Evolutionary conservation across 495 filamentous ascomycete genomes (phyloP).

Genomic region (Penicillium egyptiacum): DNA sequence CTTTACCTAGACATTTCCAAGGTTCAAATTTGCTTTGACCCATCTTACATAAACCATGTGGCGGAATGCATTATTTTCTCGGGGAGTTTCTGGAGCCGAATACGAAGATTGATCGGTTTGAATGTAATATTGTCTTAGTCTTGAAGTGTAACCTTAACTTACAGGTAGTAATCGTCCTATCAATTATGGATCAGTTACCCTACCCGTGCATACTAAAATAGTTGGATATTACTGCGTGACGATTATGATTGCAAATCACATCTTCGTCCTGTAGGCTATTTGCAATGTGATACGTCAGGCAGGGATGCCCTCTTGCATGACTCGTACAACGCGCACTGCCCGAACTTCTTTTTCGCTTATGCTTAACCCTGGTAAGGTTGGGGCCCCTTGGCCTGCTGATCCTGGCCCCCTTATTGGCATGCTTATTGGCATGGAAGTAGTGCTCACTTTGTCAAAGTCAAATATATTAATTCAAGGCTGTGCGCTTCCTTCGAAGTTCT

Average conservation of each 20-base stretch:
- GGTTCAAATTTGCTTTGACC: conserved; percentile 1
- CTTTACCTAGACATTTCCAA: conserved; percentile 1
- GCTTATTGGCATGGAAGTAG: conserved; percentile 23
- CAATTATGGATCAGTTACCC: not conserved
- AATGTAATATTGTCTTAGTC: not conserved
- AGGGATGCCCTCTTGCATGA: conserved; percentile 27
- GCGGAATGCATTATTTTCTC: conserved; percentile 22
- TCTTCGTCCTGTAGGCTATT: conserved; percentile 4
- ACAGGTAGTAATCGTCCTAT: not conserved
- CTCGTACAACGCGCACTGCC: conserved; percentile 29
- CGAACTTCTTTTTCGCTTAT: conserved; percentile 39
- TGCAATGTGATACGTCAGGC: conserved; percentile 29
- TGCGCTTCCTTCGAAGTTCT: conserved; percentile 8
- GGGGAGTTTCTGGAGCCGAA: conserved; percentile 26
- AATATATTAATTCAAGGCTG: conserved; percentile 25
- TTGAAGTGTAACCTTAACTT: not conserved
- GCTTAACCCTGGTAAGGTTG: conserved; percentile 52
- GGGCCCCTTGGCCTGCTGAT: conserved; percentile 32
- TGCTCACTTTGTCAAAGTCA: conserved; percentile 22
- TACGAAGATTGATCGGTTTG: conserved; percentile 17
- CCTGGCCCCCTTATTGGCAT: conserved; percentile 28
- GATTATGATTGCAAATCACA: not conserved
- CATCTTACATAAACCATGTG: conserved; percentile 32
- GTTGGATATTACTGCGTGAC: not conserved
- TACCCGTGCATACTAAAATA: not conserved